Percentiles rank a stretch among this genome's conserved stretches.
Evolutionary conservation across 169 alveolate species (phyloP).

Genomic region (Blepharisma undulans): DNA sequence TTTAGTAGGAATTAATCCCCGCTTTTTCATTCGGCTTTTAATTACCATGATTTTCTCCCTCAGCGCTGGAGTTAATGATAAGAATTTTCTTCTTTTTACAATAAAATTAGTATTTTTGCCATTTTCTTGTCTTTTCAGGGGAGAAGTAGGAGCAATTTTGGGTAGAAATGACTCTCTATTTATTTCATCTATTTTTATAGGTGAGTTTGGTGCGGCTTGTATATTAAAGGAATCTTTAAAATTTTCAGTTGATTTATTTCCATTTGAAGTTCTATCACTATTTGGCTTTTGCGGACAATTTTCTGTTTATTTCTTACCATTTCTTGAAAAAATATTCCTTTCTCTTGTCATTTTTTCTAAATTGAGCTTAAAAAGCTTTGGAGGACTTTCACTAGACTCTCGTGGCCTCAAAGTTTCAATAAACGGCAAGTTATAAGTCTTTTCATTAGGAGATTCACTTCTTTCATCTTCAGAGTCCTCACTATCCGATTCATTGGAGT

Average conservation of each 20-base stretch:
- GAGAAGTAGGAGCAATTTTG: not conserved
- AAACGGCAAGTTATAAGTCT: not conserved
- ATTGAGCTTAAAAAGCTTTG: not conserved
- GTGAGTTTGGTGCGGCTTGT: not conserved
- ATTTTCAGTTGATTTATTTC: not conserved
- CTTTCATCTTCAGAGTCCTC: not conserved
- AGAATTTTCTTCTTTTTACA: not conserved
- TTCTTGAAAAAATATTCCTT: not conserved
- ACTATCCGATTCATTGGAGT: not conserved
- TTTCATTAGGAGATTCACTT: not conserved
- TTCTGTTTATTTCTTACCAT: not conserved
- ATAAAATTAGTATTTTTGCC: not conserved
- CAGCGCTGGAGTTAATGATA: not conserved
- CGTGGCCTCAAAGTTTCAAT: not conserved
- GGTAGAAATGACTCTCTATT: not conserved
- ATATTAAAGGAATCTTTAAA: not conserved
- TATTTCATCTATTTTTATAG: not conserved
- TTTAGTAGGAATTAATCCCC: not conserved
- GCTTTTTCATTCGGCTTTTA: not conserved
- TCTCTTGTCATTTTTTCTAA: not conserved
- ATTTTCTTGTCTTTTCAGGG: not conserved
- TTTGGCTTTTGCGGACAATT: not conserved
- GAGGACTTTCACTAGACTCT: not conserved
- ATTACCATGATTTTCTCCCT: not conserved
- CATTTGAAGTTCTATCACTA: not conserved